Conservation (phyloP, 1,284 basidiomycete genomes). For the Hemileia vastatrix region DNA sequence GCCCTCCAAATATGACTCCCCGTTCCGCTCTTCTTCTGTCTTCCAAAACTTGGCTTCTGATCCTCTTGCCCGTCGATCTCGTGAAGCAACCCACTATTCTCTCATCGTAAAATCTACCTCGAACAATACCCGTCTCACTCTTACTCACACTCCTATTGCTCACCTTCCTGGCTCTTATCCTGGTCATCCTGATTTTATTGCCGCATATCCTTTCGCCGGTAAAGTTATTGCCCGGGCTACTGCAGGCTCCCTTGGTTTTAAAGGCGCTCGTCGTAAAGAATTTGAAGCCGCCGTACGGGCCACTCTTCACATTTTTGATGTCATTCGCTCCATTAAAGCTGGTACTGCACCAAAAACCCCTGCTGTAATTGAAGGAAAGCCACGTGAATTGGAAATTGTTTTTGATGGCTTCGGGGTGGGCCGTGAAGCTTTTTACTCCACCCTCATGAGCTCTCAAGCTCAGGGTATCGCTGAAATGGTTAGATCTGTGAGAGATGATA, state of each 20-base stretch:
- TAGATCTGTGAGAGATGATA: slow-evolving; percentile 16
- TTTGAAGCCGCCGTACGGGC: slow-evolving; percentile 21
- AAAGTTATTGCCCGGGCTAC: slow-evolving; percentile 11
- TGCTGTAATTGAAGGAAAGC: slow-evolving; percentile 2
- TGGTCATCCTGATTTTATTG: slow-evolving; percentile 6
- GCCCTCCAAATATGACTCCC: too few relatives aligned
- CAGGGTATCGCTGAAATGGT: slow-evolving; percentile 13
- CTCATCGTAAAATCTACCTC: slow-evolving; percentile 11
- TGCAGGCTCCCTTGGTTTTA: slow-evolving; percentile 18
- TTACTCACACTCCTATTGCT: slow-evolving; percentile 17
- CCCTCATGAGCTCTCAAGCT: slow-evolving; percentile 3
- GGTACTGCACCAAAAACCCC: too few relatives aligned
- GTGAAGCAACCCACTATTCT: slow-evolving; percentile 12
- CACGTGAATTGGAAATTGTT: slow-evolving; percentile 22
- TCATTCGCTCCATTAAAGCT: too few relatives aligned
- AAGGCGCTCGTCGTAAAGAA: slow-evolving; percentile 8
- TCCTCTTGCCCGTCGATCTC: slow-evolving; percentile 9
- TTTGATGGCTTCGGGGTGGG: slow-evolving; percentile 21
- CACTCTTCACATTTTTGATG: slow-evolving; percentile 5
- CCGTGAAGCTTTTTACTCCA: slow-evolving; percentile 16
- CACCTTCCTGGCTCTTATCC: slow-evolving; percentile 12
- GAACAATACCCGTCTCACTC: slow-evolving; percentile 16
- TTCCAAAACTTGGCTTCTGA: slow-evolving; percentile 11
- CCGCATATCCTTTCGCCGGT: slow-evolving; percentile 17
- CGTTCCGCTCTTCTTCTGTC: too few relatives aligned